Conservation (phyloP, 441 rosid genomes). For the Euphorbia schlechtendalii region DNA sequence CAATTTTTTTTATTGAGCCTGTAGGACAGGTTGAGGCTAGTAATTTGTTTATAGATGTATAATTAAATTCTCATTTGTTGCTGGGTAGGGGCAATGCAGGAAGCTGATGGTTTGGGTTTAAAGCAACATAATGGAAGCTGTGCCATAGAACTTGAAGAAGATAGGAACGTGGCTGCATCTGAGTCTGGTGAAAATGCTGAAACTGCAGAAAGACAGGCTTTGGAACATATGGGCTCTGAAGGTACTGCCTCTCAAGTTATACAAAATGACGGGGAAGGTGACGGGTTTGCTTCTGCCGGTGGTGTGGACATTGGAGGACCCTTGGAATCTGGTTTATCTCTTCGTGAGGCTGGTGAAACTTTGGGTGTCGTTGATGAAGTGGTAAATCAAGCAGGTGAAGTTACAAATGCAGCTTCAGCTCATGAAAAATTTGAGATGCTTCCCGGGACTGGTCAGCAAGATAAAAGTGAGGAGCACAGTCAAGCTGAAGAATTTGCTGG, state of each 20-base stretch:
- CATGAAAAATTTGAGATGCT: conserved; percentile 27
- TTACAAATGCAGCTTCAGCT: conserved; percentile 23
- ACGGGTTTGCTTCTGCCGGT: conserved; percentile 26
- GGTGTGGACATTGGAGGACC: conserved; percentile 23
- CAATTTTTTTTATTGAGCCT: conserved; percentile 15
- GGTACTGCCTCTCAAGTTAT: conserved; percentile 29
- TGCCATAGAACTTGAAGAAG: conserved; percentile 29
- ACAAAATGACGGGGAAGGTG: conserved; percentile 27
- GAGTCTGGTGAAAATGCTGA: conserved; percentile 23
- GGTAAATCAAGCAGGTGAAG: conserved; percentile 22
- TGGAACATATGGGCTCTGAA: conserved; percentile 20
- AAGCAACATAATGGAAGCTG: conserved; percentile 32
- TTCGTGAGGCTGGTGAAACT: conserved; percentile 24
- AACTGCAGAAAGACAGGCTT: conserved; percentile 26
- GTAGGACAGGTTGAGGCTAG: conserved; percentile 19
- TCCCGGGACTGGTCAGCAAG: conserved; percentile 17
- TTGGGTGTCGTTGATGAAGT: conserved; percentile 26
- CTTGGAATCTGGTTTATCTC: conserved; percentile 21
- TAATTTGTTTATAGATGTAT: conserved; percentile 38
- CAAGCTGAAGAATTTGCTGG: conserved; percentile 28
- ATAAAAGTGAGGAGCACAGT: conserved; percentile 18
- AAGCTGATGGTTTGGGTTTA: conserved; percentile 52
- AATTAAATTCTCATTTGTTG: conserved; percentile 73
- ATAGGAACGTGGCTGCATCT: conserved; percentile 17
- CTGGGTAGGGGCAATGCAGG: conserved; percentile 99